phyloP scores from a whole-genome alignment of 495 filamentous ascomycete genomes.

The Pyrenopolyporus hunteri region DNA sequence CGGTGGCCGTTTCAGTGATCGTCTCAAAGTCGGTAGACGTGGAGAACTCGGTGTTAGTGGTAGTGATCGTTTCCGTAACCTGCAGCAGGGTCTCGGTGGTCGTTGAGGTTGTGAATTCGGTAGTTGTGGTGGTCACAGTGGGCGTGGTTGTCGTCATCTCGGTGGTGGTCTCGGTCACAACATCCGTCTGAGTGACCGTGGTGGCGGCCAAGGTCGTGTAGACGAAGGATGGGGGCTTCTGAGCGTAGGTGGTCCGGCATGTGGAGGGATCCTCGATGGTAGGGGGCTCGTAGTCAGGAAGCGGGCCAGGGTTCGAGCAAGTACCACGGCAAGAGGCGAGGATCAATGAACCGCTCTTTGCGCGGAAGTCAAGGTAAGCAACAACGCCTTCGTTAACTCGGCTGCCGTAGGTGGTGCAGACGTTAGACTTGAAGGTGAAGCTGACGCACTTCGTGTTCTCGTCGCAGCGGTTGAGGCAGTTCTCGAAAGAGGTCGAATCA shows the following conservation, averaged over 20 bases:
- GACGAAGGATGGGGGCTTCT: constrained; percentile 15
- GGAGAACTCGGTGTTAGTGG: constrained; percentile 15
- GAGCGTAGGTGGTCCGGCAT: constrained; percentile 11
- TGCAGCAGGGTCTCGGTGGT: not conserved
- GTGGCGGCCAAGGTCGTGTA: constrained; percentile 6
- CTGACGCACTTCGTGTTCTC: constrained; percentile 1
- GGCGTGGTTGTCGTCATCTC: constrained; percentile 5
- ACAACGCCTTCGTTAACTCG: constrained; percentile 14
- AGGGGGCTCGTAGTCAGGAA: not conserved
- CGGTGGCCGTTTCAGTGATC: not conserved
- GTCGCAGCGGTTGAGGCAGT: constrained; percentile 18
- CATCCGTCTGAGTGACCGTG: not conserved
- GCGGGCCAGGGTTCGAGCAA: constrained; percentile 3
- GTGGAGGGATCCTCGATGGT: constrained; percentile 9
- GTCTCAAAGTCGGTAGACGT: constrained; percentile 1
- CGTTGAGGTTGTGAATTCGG: constrained; percentile 1
- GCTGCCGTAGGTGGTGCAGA: constrained; percentile 2
- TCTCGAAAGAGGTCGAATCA: constrained; percentile 4
- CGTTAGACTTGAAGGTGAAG: constrained; percentile 7
- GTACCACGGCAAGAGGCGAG: constrained; percentile 10
- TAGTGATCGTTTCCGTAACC: constrained; percentile 13
- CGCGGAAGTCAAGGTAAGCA: not conserved
- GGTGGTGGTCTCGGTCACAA: constrained; percentile 5
- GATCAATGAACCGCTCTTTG: constrained; percentile 20
- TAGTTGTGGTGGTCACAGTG: constrained; percentile 11